Evolutionary conservation across 1,284 basidiomycete genomes (phyloP).

Genomic region (Ceratobasidium sp.): DNA sequence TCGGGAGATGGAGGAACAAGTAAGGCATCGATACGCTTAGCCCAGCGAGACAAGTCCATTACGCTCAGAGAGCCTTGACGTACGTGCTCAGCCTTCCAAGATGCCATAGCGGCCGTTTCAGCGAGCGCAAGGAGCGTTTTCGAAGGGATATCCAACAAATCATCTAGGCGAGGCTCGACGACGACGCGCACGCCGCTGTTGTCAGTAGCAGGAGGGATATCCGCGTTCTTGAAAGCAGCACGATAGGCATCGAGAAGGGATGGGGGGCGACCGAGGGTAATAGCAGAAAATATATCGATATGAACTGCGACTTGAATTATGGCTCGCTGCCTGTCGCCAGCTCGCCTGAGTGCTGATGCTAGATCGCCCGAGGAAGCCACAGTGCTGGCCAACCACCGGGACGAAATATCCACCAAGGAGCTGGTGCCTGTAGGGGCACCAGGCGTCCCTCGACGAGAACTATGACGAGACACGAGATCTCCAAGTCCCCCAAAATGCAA

Average conservation of each 20-base stretch:
- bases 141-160: constrained; percentile 37
- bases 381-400: constrained; percentile 27
- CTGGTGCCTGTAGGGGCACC: constrained; percentile 6
- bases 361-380: constrained; percentile 27
- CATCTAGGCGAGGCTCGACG: constrained; percentile 37
- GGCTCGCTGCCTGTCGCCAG: constrained; percentile 31
- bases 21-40: constrained; percentile 40
- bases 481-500: constrained; percentile 42
- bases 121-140: constrained; percentile 39
- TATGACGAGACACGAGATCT: constrained; percentile 32
- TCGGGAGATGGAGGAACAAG: constrained; percentile 33
- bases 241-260: constrained; percentile 39
- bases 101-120: constrained; percentile 42
- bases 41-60: constrained; percentile 44
- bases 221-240: constrained; percentile 26
- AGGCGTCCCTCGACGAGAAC: constrained; percentile 25
- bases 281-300: constrained; percentile 40
- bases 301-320: constrained; percentile 40
- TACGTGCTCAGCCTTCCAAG: constrained; percentile 42
- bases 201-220: neutral
- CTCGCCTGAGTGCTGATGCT: constrained; percentile 41
- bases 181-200: constrained; percentile 24
- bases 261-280: constrained; percentile 35
- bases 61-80: constrained; percentile 44
- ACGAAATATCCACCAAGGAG: constrained; percentile 33